Evolutionary conservation across 2,329 filamentous ascomycete genomes (phyloP).

Genomic region (Apiospora sp.): DNA sequence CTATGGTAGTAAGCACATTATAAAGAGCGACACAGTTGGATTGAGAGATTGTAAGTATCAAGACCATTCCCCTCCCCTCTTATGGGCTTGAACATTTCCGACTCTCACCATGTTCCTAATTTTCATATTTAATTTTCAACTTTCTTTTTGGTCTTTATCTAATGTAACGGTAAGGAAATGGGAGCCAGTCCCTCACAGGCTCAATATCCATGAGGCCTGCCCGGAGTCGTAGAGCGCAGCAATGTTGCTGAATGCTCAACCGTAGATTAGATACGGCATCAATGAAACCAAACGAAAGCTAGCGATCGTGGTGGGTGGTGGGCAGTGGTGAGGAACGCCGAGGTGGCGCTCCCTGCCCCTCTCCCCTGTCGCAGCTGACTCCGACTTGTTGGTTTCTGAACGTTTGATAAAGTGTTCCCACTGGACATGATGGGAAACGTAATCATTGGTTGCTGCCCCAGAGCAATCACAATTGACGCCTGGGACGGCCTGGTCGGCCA

Average conservation of each 20-base stretch:
- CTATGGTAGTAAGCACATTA: too few species aligned
- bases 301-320: background rate
- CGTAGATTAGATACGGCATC: background rate
- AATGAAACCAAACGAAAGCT: background rate
- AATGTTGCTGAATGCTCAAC: background rate
- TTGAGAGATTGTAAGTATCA: background rate
- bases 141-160: background rate
- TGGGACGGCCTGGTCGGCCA: background rate
- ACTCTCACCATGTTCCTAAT: too few species aligned
- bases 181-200: background rate
- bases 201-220: background rate
- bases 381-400: background rate
- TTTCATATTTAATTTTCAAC: background rate
- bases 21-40: background rate
- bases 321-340: background rate
- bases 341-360: background rate
- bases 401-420: too few species aligned
- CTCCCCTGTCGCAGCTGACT: conserved; percentile 11
- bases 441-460: too few species aligned
- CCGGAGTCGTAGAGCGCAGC: background rate
- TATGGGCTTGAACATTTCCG: too few species aligned
- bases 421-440: too few species aligned
- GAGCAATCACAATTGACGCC: background rate
- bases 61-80: background rate
- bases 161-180: background rate